phyloP scores from a whole-genome alignment of 2,329 filamentous ascomycete genomes.

The Fusarium sp. region DNA sequence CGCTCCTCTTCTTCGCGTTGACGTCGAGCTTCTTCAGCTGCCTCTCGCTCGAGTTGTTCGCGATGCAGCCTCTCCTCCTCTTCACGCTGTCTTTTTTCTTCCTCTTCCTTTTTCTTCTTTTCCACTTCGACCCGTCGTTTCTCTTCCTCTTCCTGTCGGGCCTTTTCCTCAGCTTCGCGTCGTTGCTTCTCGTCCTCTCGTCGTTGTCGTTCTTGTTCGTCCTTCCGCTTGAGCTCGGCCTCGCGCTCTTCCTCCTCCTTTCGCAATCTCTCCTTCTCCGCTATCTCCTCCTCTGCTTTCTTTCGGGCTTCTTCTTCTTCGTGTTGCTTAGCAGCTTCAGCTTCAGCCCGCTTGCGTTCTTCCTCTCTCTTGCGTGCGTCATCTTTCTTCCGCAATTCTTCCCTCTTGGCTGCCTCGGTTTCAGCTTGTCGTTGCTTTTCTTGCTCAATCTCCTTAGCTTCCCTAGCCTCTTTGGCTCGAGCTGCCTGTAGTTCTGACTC shows the following conservation, averaged over 20 bases:
- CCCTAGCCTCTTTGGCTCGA: constrained; percentile 49
- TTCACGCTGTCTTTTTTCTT: constrained; percentile 55
- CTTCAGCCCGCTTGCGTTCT: constrained; percentile 48
- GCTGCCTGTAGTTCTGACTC: constrained; percentile 51
- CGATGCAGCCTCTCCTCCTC: constrained; percentile 60
- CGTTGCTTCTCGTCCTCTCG: constrained; percentile 52
- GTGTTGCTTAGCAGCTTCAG: constrained; percentile 46
- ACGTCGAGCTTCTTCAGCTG: constrained; percentile 61
- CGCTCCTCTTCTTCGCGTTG: constrained; percentile 65
- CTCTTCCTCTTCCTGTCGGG: constrained; percentile 54
- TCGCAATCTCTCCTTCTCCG: constrained; percentile 47
- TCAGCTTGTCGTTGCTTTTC: constrained; percentile 47
- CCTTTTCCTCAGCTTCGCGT: constrained; percentile 53
- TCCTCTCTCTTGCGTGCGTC: constrained; percentile 53
- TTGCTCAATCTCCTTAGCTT: constrained; percentile 36
- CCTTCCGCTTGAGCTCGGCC: constrained; percentile 52
- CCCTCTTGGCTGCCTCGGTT: constrained; percentile 49
- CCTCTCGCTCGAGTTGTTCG: constrained; percentile 61
- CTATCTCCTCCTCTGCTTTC: constrained; percentile 50
- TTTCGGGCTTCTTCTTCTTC: constrained; percentile 40
- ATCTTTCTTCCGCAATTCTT: constrained; percentile 52
- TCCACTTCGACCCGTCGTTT: constrained; percentile 55
- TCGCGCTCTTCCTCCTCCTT: constrained; percentile 51
- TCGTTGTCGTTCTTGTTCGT: constrained; percentile 52
- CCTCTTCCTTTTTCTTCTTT: constrained; percentile 53